Percentiles rank a stretch among this genome's conserved stretches.
phyloP scores from a whole-genome alignment of 306 rosid species.

The Castanea sativa region DNA sequence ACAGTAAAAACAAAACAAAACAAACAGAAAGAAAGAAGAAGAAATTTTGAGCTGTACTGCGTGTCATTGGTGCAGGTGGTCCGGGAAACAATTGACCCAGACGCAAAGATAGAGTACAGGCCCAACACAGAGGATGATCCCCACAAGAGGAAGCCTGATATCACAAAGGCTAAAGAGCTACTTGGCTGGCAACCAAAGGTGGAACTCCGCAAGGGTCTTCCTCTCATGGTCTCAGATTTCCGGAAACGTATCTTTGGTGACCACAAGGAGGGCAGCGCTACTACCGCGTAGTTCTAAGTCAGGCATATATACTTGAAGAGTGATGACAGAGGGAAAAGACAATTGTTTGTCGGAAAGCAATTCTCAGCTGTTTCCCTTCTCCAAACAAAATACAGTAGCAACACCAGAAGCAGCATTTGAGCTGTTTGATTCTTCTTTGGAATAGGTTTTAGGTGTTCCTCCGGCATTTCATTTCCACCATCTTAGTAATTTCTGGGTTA shows the following conservation, averaged over 20 bases:
- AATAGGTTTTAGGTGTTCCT: slow-evolving; percentile 8
- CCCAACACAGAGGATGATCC: slow-evolving; percentile 97
- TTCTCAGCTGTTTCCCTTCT: slow-evolving; percentile 8
- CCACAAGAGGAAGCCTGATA: slow-evolving; percentile 96
- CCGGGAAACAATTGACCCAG: slow-evolving; percentile 94
- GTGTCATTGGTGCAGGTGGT: slow-evolving; percentile 62
- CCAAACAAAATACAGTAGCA: slow-evolving; percentile 2
- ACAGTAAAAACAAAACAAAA: too few species aligned
- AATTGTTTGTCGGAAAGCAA: slow-evolving; percentile 24
- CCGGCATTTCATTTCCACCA: slow-evolving; percentile 2
- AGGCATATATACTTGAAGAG: slow-evolving; percentile 16
- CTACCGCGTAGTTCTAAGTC: slow-evolving; percentile 31
- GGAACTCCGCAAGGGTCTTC: slow-evolving; percentile 83
- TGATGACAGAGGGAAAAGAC: slow-evolving; percentile 18
- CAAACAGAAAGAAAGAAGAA: too few species aligned
- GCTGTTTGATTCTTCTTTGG: background rate
- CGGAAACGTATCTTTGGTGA: slow-evolving; percentile 93
- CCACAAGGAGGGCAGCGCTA: slow-evolving; percentile 55
- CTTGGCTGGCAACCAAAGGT: slow-evolving; percentile 98
- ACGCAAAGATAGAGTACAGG: slow-evolving; percentile 83
- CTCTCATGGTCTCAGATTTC: slow-evolving; percentile 92
- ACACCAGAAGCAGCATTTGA: slow-evolving; percentile 15
- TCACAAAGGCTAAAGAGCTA: slow-evolving; percentile 69
- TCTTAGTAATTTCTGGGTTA: slow-evolving; percentile 13
- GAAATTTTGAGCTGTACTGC: background rate